Evolutionary conservation across 768 basidiomycete genomes (phyloP).

Genomic region (Termitomyces sp.): DNA sequence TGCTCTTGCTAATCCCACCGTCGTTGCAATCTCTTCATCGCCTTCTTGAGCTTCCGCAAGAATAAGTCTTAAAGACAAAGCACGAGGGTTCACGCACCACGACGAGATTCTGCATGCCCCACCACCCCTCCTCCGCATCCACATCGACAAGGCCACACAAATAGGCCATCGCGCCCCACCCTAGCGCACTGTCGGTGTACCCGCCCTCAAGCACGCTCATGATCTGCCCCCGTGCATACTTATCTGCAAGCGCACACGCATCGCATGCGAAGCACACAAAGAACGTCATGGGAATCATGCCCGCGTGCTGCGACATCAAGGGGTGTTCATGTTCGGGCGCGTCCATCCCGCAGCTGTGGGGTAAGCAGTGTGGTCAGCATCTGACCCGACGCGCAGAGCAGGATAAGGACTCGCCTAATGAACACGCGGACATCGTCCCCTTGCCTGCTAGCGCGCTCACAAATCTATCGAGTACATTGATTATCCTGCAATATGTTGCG

Average conservation of each 20-base stretch:
- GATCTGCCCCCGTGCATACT: slow-evolving; percentile 60
- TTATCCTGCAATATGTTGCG: too few relatives aligned
- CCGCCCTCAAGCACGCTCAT: slow-evolving; percentile 94
- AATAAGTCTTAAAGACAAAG: neutral
- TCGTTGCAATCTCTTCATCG: slow-evolving; percentile 41
- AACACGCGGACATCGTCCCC: slow-evolving; percentile 74
- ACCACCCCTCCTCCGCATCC: slow-evolving; percentile 38
- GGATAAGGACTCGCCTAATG: slow-evolving; percentile 62
- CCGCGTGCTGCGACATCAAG: slow-evolving; percentile 87
- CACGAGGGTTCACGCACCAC: slow-evolving; percentile 36
- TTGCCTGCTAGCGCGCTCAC: slow-evolving; percentile 50
- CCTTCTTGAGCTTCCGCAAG: slow-evolving; percentile 51
- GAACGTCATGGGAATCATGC: slow-evolving; percentile 85
- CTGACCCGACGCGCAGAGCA: too few relatives aligned
- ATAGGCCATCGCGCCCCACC: slow-evolving; percentile 79
- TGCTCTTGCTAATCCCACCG: too few relatives aligned
- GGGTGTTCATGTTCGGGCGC: slow-evolving; percentile 88
- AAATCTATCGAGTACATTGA: too few relatives aligned
- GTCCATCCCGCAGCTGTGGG: slow-evolving; percentile 85
- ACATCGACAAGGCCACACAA: slow-evolving; percentile 56
- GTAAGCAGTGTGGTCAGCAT: too few relatives aligned
- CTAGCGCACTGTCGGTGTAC: slow-evolving; percentile 86
- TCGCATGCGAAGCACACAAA: slow-evolving; percentile 81
- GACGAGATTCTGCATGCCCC: slow-evolving; percentile 52
- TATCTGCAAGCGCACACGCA: slow-evolving; percentile 55